These are phyloP conservation scores for Xerocomus brunneocitrinus DNA, from an alignment of 768 basidiomycete genomes.

Conservation along the genomic window DNA sequence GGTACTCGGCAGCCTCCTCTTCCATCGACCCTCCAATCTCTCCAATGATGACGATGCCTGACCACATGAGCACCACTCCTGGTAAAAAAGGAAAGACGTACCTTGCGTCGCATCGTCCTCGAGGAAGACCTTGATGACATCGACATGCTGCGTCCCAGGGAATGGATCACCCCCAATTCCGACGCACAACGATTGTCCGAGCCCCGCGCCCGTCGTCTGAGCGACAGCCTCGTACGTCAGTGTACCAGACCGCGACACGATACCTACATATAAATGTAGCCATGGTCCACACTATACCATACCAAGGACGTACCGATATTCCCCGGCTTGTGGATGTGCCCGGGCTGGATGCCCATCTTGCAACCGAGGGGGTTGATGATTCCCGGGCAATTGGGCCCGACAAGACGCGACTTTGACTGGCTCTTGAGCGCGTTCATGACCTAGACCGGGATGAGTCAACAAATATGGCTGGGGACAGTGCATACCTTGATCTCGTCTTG, in stretches of 20 bases:
- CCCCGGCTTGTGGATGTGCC: conserved; percentile 95
- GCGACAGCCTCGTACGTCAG: conserved; percentile 98
- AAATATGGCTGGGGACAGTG: conserved; percentile 2
- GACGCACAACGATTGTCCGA: conserved; percentile 94
- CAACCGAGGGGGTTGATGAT: conserved; percentile 96
- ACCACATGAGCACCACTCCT: conserved; percentile 3
- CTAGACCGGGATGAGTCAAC: conserved; percentile 34
- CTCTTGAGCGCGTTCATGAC: conserved; percentile 91
- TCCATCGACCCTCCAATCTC: conserved; percentile 99
- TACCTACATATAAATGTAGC: conserved; percentile 45
- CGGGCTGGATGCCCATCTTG: conserved; percentile 99
- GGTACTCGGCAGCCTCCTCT: conserved; percentile 96
- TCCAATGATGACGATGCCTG: conserved; percentile 95
- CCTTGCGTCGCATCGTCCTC: conserved; percentile 93
- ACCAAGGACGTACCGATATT: conserved; percentile 68
- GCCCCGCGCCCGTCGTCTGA: conserved; percentile 92
- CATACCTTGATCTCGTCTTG: conserved; percentile 88
- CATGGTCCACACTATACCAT: not conserved
- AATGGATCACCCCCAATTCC: conserved; percentile 98
- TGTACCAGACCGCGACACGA: conserved; percentile 93
- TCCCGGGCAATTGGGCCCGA: conserved; percentile 98
- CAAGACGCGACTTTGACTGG: conserved; percentile 91
- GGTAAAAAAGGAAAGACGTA: conserved; percentile 20
- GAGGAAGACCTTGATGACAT: conserved; percentile 94
- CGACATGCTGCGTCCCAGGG: conserved; percentile 93